Evolutionary conservation across 1,284 basidiomycete genomes (phyloP), one percentile per base, ranked within the genome.

Genomic region (Ganoderma multipileum): DNA sequence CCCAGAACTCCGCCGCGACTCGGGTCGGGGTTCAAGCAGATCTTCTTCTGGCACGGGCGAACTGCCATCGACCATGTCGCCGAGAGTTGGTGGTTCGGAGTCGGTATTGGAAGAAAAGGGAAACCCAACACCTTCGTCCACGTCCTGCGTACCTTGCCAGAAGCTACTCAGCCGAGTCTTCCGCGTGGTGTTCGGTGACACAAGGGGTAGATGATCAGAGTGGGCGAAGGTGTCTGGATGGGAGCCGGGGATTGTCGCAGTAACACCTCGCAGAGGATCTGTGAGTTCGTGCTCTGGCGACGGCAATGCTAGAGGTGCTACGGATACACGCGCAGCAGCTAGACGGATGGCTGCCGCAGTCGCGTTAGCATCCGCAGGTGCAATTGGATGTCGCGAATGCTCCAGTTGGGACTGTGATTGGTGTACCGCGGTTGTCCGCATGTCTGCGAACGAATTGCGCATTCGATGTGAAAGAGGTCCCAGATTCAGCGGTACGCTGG

Each of bases 231-330:
- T 59, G 12, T 68, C 63, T 7, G 85, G 81, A 76, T 90, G 86
- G 3, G 86, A 85, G n/a, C 90, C 87, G 3, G 91, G 91, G 55
- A 93, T 86, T 3, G 87, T 83, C n/a, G 92, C 84, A 20, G 84
- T 88, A 5, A 90, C 84, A 9, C 89, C 86, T 23, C 92, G 88
- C 88, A 96, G 90, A 0, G 95, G 95, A 78, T 96, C 95, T 8
- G 90, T 90, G 38, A 96, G 85, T 76, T 96, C 95, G 74, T 93
- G 90, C 77, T 96, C 95, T 0, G 95, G 95, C 39, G 92, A 94
- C 2, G 95, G 95, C 1, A 96, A 83, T 0, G 92, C 89, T 14
- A 96, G 84, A 0, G 95, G 95, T 2, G 92, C 89, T 63, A 94
- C 87, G 71, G 90, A 88, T 16, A 92, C 89, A 63, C 90, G 85